These are phyloP conservation scores for Fusarium zealandicum DNA, from an alignment of 2,329 filamentous ascomycete species.

Conservation along the genomic window DNA sequence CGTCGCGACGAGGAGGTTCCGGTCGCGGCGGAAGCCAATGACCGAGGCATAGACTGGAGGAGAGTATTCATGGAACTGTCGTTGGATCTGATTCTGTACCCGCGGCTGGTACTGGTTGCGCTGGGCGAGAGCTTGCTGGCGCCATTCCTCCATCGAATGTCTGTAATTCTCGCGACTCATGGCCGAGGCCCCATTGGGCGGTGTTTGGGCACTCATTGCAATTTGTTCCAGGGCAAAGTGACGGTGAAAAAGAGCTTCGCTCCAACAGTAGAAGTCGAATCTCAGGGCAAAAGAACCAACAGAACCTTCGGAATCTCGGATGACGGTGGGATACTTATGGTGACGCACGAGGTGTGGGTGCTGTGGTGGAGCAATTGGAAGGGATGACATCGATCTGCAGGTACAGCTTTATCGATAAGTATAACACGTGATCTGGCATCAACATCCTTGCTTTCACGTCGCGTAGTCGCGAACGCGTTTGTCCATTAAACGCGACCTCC, in stretches of 20 bases:
- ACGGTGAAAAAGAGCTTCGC: neutral
- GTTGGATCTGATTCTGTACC: constrained; percentile 44
- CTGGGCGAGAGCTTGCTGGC: constrained; percentile 39
- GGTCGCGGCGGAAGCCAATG: constrained; percentile 40
- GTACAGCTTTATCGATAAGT: constrained; percentile 42
- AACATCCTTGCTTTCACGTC: constrained; percentile 14
- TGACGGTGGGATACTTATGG: constrained; percentile 32
- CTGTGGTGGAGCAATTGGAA: neutral
- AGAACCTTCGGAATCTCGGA: constrained; percentile 17
- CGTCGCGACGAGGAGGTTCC: constrained; percentile 43
- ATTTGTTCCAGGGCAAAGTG: neutral
- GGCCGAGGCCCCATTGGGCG: constrained; percentile 21
- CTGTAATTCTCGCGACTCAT: constrained; percentile 37
- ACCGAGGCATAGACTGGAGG: constrained; percentile 45
- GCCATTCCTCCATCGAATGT: constrained; percentile 45
- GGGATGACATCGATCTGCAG: constrained; percentile 30
- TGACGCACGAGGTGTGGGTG: constrained; percentile 34
- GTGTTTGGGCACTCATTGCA: constrained; percentile 23
- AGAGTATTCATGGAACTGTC: constrained; percentile 44
- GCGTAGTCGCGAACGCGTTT: constrained; percentile 37
- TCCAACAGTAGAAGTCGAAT: neutral
- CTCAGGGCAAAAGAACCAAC: neutral
- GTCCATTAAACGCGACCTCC: constrained; percentile 41
- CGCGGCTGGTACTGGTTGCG: constrained; percentile 42
- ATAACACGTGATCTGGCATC: constrained; percentile 36